These are phyloP conservation scores for Stephania cephalantha DNA, from an alignment of 164 flowering plant genomes.

Conservation along the genomic window DNA sequence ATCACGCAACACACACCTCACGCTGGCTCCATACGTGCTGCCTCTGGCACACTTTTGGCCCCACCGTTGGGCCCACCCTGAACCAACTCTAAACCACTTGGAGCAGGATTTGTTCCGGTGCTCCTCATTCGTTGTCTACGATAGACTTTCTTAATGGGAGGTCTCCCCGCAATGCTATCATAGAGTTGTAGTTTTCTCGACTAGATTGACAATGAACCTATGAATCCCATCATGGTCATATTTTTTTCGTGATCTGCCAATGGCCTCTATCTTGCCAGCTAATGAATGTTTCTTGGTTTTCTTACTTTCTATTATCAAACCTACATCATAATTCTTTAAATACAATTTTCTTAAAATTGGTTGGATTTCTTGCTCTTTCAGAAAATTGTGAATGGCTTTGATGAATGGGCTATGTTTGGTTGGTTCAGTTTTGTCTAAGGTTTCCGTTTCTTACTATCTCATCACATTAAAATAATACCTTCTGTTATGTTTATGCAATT, in stretches of 20 bases:
- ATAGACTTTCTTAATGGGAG: no score
- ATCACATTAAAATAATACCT: neutral
- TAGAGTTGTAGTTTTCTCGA: neutral
- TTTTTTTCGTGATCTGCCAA: neutral
- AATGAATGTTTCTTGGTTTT: neutral
- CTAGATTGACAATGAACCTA: neutral
- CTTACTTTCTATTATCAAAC: neutral
- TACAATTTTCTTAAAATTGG: neutral
- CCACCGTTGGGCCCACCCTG: no score
- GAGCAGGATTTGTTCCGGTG: no score
- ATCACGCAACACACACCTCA: no score
- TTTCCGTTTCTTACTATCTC: neutral
- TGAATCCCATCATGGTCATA: neutral
- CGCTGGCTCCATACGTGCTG: no score
- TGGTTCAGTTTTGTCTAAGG: neutral
- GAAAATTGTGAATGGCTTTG: neutral
- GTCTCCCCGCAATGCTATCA: no score
- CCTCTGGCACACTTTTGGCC: no score
- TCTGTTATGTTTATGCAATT: neutral
- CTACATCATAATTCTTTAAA: neutral
- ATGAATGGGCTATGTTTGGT: neutral
- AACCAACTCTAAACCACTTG: no score
- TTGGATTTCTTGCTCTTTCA: neutral
- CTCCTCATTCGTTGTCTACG: no score
- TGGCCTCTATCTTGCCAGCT: neutral